These are phyloP conservation scores for Arthroderma uncinatum DNA, from an alignment of 2,329 filamentous ascomycete species.

Conservation along the genomic window DNA sequence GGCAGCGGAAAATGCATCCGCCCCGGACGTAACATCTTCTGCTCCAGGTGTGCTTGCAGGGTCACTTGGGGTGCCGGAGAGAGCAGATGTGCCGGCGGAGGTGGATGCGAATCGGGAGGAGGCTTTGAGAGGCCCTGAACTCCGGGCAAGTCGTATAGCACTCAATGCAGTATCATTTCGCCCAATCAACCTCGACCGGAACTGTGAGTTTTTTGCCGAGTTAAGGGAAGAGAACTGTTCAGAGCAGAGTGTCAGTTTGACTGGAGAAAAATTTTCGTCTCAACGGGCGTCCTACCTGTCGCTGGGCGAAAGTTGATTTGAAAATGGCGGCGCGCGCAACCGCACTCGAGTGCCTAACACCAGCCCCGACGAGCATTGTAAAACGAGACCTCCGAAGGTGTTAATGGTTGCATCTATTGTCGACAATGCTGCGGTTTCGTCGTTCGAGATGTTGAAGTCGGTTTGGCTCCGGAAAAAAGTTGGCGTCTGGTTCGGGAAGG, in stretches of 20 bases:
- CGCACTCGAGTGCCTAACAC: slow-evolving; percentile 39
- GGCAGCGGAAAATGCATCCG: slow-evolving; percentile 11
- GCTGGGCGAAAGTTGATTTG: slow-evolving; percentile 22
- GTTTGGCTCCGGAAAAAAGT: background rate
- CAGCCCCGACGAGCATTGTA: slow-evolving; percentile 47
- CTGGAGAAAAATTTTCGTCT: background rate
- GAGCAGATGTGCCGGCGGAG: slow-evolving; percentile 18
- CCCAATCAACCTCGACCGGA: background rate
- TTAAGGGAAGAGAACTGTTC: slow-evolving; percentile 15
- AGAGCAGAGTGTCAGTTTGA: background rate
- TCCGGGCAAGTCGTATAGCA: background rate
- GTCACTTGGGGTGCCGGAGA: slow-evolving; percentile 11
- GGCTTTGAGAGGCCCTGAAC: slow-evolving; percentile 7
- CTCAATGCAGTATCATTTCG: slow-evolving; percentile 1
- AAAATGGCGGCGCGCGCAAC: slow-evolving; percentile 30
- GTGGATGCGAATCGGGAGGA: slow-evolving; percentile 28
- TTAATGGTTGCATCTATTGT: background rate
- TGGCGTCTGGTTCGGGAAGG: background rate
- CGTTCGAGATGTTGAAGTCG: background rate
- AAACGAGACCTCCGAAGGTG: background rate
- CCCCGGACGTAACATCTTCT: background rate
- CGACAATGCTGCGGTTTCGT: background rate
- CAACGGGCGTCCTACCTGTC: slow-evolving; percentile 24
- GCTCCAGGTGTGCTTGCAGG: slow-evolving; percentile 11
- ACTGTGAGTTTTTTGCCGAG: slow-evolving; percentile 6